Evolutionary conservation across 805 yeast species (phyloP), one percentile per base, ranked within the genome.

Genomic region (Cephaloascus fragrans): DNA sequence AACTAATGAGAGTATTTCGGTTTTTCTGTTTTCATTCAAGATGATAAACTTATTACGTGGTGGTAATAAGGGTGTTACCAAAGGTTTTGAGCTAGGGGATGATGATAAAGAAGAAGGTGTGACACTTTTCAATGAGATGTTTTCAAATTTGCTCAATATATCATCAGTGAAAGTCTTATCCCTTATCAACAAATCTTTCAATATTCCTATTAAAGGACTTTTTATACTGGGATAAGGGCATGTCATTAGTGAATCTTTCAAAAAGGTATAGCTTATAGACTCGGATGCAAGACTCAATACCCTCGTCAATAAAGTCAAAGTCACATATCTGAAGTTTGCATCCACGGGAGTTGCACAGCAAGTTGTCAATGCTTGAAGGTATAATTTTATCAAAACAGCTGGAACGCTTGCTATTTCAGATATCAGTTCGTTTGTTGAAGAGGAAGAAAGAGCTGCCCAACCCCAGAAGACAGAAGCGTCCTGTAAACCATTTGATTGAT

Each of bases 151-250:
- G 6, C 6, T 28, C 37, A 26, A 14, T 26, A 19, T 16, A 17
- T n/a, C 33, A 40, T 5, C 32, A 23, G 28, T 6, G 28, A 23
- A 23, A 20, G 46, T 44, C 49, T 38, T 48, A 15, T 50, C 49
- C 44, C 72, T 69, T 4, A 70, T 48, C 46, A 78, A 55, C 44
- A 87, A 64, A 47, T 80, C 86, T 53, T 82, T 86, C 50, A 87
- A 68, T 18, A 86, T 76, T 3, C 80, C 75, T 15, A 86, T 70
- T 29, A 77, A 59, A 3, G 77, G 77, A 18, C 80, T 67, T 47
- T 77, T 77, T 18, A 75, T 73, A 32, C 72, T 71, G 32, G 69
- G 76, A 50, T 69, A 75, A 2, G 93, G 89, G 50, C 90, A 83
- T 38, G 72, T 64, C 20, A 64, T 61, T 37, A 90, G 62, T 1